Conservation (phyloP, 257 asterid genomes). For the Solanum medicagineum region DNA sequence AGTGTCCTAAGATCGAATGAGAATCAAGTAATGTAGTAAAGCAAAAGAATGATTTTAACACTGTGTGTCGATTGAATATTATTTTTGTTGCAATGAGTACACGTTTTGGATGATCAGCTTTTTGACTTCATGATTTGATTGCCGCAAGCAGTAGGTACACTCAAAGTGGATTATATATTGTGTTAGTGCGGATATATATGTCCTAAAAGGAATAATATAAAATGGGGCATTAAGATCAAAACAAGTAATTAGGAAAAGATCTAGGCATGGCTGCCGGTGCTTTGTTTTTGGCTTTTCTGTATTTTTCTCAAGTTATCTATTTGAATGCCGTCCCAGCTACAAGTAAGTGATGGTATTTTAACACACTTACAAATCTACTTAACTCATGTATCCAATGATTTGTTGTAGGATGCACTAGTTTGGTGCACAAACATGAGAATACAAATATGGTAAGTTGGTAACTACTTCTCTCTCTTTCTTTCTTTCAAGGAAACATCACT, state of each 20-base stretch:
- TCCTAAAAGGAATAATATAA: constrained; percentile 23
- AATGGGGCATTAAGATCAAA: not conserved
- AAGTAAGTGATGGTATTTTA: constrained; percentile 14
- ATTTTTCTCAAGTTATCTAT: constrained; percentile 27
- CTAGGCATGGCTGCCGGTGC: constrained; percentile 25
- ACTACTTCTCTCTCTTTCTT: not conserved
- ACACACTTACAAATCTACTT: not conserved
- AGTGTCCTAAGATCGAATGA: too few relatives aligned
- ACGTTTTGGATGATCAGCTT: not conserved
- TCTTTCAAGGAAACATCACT: not conserved
- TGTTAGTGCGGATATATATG: constrained; percentile 1
- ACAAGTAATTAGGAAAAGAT: not conserved
- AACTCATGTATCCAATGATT: not conserved
- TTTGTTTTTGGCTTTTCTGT: constrained; percentile 19
- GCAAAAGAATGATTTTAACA: too few relatives aligned
- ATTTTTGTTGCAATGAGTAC: too few relatives aligned
- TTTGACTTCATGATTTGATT: constrained; percentile 20
- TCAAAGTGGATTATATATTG: not conserved
- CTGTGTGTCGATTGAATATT: too few relatives aligned
- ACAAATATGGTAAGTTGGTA: constrained; percentile 34
- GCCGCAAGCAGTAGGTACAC: constrained; percentile 17
- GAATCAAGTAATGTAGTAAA: too few relatives aligned
- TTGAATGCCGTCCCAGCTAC: constrained; percentile 37
- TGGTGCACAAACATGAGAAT: constrained; percentile 13
- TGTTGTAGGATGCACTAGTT: constrained; percentile 22